Evolutionary conservation across 805 yeast genomes (phyloP).

Genomic region (Ogataea paradorogensis): DNA sequence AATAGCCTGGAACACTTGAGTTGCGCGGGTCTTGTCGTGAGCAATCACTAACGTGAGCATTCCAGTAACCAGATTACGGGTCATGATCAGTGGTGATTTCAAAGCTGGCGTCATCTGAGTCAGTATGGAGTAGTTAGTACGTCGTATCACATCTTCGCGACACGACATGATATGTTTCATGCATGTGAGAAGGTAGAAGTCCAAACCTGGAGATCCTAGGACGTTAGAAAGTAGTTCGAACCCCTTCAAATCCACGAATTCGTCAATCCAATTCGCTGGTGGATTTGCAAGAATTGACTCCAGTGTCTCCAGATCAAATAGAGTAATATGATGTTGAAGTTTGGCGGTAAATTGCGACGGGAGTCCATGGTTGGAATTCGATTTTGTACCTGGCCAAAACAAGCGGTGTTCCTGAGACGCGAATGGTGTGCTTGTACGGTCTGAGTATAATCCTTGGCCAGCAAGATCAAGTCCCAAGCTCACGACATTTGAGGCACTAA

Average conservation of each 20-base stretch:
- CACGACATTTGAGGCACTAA: slow-evolving; percentile 26
- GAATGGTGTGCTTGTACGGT: not conserved
- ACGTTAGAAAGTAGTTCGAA: slow-evolving; percentile 62
- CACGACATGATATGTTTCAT: slow-evolving; percentile 70
- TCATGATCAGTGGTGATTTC: slow-evolving; percentile 67
- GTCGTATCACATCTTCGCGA: slow-evolving; percentile 52
- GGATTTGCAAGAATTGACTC: slow-evolving; percentile 20
- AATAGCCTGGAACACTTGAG: not conserved
- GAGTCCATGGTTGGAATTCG: not conserved
- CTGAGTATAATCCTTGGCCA: slow-evolving; percentile 24
- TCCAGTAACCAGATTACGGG: slow-evolving; percentile 79
- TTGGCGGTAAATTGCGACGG: slow-evolving; percentile 35
- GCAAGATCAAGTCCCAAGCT: slow-evolving; percentile 31
- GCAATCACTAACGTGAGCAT: slow-evolving; percentile 52
- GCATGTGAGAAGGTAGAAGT: slow-evolving; percentile 73
- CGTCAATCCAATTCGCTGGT: slow-evolving; percentile 62
- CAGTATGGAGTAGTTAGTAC: slow-evolving; percentile 45
- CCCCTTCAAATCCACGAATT: slow-evolving; percentile 78
- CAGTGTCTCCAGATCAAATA: slow-evolving; percentile 37
- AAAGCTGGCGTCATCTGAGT: slow-evolving; percentile 58
- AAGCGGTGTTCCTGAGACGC: not conserved
- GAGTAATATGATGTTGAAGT: slow-evolving; percentile 1
- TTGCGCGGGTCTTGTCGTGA: slow-evolving; percentile 18
- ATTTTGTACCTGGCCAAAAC: not conserved
- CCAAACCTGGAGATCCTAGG: slow-evolving; percentile 55